These are phyloP conservation scores for Glycine latifolia DNA, from an alignment of 306 rosid species.

Conservation along the genomic window DNA sequence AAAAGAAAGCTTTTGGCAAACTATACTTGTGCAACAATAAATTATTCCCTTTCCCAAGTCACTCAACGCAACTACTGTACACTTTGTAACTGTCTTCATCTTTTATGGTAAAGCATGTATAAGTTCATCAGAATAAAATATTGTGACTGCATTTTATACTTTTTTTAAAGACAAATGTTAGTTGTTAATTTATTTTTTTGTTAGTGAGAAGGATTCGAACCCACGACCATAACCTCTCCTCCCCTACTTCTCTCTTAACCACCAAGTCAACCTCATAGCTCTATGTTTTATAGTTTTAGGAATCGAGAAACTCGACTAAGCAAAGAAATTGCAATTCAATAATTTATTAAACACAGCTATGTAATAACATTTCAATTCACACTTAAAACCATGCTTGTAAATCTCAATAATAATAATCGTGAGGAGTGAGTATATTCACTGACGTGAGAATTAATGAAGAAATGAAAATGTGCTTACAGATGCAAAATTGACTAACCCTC, in stretches of 20 bases:
- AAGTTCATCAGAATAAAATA: conserved; percentile 33
- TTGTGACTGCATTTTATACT: too few relatives aligned
- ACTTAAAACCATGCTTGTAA: not conserved
- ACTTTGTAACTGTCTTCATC: conserved; percentile 75
- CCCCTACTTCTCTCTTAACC: too few relatives aligned
- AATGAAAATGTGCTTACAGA: conserved; percentile 59
- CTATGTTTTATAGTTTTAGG: too few relatives aligned
- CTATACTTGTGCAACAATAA: conserved; percentile 88
- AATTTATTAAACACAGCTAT: not conserved
- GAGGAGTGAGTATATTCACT: not conserved
- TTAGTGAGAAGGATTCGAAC: too few relatives aligned
- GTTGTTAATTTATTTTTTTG: too few relatives aligned
- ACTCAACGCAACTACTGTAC: conserved; percentile 82
- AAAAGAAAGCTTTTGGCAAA: not conserved
- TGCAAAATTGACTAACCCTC: conserved; percentile 82
- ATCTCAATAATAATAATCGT: not conserved
- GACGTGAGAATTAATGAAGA: not conserved
- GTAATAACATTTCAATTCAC: not conserved
- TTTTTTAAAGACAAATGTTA: too few relatives aligned
- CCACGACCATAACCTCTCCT: too few relatives aligned
- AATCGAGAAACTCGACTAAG: not conserved
- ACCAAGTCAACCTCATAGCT: too few relatives aligned
- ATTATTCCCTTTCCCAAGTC: too few relatives aligned
- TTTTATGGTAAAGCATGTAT: conserved; percentile 51
- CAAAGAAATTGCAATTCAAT: not conserved